phyloP scores from a whole-genome alignment of 1,284 basidiomycete species.

The Rhodotorula sp. region DNA sequence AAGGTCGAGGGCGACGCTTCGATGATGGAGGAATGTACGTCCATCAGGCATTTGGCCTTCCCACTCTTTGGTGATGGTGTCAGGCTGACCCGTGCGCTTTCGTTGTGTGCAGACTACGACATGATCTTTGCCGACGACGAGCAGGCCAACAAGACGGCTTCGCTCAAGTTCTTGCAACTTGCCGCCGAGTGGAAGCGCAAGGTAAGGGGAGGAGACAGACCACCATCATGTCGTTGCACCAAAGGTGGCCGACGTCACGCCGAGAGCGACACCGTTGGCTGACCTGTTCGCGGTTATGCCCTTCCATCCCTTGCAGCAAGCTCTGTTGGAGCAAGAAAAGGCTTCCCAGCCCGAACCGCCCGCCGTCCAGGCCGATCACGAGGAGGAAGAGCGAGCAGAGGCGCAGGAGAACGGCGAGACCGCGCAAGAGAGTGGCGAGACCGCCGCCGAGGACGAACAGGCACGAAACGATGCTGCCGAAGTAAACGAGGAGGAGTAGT shows the following conservation, averaged over 20 bases:
- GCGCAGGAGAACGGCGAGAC: neutral
- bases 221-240: too few relatives aligned
- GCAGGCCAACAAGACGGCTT: constrained; percentile 72
- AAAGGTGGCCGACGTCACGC: neutral
- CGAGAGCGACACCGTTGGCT: neutral
- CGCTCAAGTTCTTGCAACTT: constrained; percentile 84
- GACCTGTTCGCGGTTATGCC: neutral
- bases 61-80: neutral
- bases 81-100: constrained; percentile 5
- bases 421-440: neutral
- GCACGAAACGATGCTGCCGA: neutral
- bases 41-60: constrained; percentile 5
- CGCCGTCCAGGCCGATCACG: constrained; percentile 5
- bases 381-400: constrained; percentile 6
- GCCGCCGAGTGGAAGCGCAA: constrained; percentile 74
- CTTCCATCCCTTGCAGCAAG: neutral
- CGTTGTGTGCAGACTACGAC: constrained; percentile 70
- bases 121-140: constrained; percentile 94
- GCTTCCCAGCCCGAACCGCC: constrained; percentile 4
- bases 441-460: neutral
- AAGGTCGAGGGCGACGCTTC: constrained; percentile 79
- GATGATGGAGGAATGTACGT: constrained; percentile 75
- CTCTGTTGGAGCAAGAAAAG: constrained; percentile 12
- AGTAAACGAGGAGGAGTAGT: neutral
- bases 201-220: neutral